phyloP scores from a whole-genome alignment of 2,329 filamentous ascomycete genomes.

The Piedraia hortae region DNA sequence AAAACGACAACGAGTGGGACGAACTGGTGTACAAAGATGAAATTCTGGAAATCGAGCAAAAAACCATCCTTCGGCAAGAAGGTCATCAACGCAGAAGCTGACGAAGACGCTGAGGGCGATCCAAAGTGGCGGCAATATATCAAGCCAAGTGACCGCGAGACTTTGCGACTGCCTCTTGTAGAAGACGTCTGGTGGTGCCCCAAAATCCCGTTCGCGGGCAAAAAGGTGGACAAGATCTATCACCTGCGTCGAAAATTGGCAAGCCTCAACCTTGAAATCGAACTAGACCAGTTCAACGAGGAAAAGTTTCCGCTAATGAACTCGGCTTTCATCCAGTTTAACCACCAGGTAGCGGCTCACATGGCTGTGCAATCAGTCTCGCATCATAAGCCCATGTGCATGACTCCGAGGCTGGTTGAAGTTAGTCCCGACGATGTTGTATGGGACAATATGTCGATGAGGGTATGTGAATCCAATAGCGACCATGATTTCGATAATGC shows the following conservation, averaged over 20 bases:
- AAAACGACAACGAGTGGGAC: no score
- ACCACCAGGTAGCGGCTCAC: slow-evolving; percentile 86
- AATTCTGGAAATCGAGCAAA: slow-evolving; percentile 9
- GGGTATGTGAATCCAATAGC: no score
- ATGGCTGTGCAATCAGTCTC: slow-evolving; percentile 89
- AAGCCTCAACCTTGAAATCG: slow-evolving; percentile 71
- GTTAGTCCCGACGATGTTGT: slow-evolving; percentile 78
- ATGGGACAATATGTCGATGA: slow-evolving; percentile 92
- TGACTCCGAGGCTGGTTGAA: slow-evolving; percentile 79
- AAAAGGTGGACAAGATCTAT: slow-evolving; percentile 87
- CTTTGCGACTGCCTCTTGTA: slow-evolving; percentile 44
- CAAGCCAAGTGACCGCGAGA: slow-evolving; percentile 55
- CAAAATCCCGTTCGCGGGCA: slow-evolving; percentile 48
- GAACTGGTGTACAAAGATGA: no score
- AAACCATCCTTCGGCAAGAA: slow-evolving; percentile 4
- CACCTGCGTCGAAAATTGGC: slow-evolving; percentile 70
- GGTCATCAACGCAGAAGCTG: slow-evolving; percentile 33
- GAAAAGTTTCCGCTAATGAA: slow-evolving; percentile 81
- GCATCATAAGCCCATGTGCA: slow-evolving; percentile 75
- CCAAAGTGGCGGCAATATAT: slow-evolving; percentile 65
- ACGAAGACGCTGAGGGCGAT: slow-evolving; percentile 32
- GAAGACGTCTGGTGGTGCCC: slow-evolving; percentile 38
- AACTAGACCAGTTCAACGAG: slow-evolving; percentile 59
- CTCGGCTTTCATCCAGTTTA: slow-evolving; percentile 95
- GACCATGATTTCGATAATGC: no score